Percentiles rank a stretch among this genome's conserved stretches.
Conservation (phyloP, 2,329 filamentous ascomycete genomes). For the Ascochyta lentis region DNA sequence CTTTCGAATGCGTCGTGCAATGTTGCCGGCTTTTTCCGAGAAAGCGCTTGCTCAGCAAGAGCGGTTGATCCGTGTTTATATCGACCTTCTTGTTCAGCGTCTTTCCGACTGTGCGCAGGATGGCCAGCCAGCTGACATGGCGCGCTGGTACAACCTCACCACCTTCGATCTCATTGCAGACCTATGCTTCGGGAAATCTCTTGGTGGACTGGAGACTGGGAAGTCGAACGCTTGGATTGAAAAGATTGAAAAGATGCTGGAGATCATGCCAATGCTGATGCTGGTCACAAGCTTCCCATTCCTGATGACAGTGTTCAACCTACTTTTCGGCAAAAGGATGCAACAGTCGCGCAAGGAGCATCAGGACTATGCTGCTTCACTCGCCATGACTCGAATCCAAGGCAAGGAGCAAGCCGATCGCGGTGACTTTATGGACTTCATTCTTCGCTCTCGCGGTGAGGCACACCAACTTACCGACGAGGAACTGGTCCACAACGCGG, state of each 20-base stretch:
- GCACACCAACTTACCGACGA: constrained; percentile 10
- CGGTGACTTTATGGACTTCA: constrained; percentile 19
- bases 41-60: constrained; percentile 23
- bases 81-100: constrained; percentile 19
- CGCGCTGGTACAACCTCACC: constrained; percentile 30
- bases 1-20: constrained; percentile 48
- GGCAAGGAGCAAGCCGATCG: constrained; percentile 12
- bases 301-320: constrained; percentile 8
- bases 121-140: constrained; percentile 12
- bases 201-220: constrained; percentile 26
- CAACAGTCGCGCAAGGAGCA: constrained; percentile 17
- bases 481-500: constrained; percentile 18
- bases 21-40: constrained; percentile 44
- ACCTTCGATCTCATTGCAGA: constrained; percentile 36
- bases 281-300: constrained; percentile 14
- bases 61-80: constrained; percentile 16
- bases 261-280: constrained; percentile 12
- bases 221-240: constrained; percentile 19
- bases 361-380: constrained; percentile 11
- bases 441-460: constrained; percentile 15
- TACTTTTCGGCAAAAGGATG: constrained; percentile 11
- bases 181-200: constrained; percentile 29
- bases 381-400: constrained; percentile 15
- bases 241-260: constrained; percentile 17
- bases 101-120: constrained; percentile 5